Percentiles rank a stretch among this genome's conserved stretches.
Conservation (phyloP, 2,329 filamentous ascomycete genomes). For the Trichoderma gracile region DNA sequence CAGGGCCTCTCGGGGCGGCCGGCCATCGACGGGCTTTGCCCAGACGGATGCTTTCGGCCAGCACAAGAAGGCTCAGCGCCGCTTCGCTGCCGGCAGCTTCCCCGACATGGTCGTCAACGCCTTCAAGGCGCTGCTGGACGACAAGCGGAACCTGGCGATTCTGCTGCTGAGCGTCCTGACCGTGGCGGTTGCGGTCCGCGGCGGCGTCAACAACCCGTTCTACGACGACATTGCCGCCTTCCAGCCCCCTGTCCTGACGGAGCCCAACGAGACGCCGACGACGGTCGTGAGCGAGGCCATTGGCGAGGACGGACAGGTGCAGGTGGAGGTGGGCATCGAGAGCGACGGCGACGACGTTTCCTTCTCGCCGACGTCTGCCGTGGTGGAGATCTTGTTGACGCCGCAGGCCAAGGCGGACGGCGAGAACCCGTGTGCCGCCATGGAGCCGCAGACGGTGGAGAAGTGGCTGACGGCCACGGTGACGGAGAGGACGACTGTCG, state of each 20-base stretch:
- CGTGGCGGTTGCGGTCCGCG: conserved; percentile 49
- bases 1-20: conserved; percentile 3
- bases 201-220: conserved; percentile 28
- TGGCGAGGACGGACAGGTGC: not conserved
- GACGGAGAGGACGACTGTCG: conserved; percentile 36
- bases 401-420: conserved; percentile 22
- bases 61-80: conserved; percentile 35
- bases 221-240: conserved; percentile 28
- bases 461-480: conserved; percentile 31
- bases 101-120: conserved; percentile 57
- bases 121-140: conserved; percentile 54
- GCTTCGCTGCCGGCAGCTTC: conserved; percentile 47
- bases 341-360: conserved; percentile 9
- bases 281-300: not conserved
- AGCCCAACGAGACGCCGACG: conserved; percentile 28
- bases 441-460: conserved; percentile 26
- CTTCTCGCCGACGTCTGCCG: conserved; percentile 10
- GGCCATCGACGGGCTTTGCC: conserved; percentile 11
- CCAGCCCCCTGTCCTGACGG: conserved; percentile 36
- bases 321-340: not conserved
- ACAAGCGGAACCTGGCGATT: conserved; percentile 62
- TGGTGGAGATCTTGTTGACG: conserved; percentile 6
- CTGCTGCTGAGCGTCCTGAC: conserved; percentile 55
- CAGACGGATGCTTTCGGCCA: conserved; percentile 32
- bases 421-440: conserved; percentile 20